Evolutionary conservation across 179 eudicot species (phyloP).

Genomic region (Spergularia azorica): DNA sequence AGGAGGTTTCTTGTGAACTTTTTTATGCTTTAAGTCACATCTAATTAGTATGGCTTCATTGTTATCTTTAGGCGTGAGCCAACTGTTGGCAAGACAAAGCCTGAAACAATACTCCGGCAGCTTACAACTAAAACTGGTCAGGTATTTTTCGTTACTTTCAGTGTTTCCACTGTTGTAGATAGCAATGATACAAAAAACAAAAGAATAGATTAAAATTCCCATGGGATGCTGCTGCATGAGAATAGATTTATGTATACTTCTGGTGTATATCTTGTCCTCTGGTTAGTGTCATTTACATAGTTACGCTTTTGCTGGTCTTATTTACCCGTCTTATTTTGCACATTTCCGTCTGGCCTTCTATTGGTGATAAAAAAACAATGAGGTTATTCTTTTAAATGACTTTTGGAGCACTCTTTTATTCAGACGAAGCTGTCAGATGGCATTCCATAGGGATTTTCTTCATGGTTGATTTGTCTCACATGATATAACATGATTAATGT

Average conservation of each 20-base stretch:
- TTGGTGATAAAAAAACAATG: background rate
- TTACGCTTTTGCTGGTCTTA: background rate
- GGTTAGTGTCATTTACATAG: background rate
- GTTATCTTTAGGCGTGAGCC: slow-evolving; percentile 80
- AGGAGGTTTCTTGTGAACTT: background rate
- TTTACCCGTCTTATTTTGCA: background rate
- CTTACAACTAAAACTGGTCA: slow-evolving; percentile 98
- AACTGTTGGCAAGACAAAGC: slow-evolving; percentile 90
- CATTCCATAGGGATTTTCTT: background rate
- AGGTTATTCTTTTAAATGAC: background rate
- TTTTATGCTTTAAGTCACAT: background rate
- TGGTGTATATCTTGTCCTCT: background rate
- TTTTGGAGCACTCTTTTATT: background rate
- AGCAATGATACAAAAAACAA: background rate
- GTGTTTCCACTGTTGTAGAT: slow-evolving; percentile 7
- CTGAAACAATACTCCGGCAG: slow-evolving; percentile 96
- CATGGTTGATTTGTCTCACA: background rate
- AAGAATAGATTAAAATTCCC: no score
- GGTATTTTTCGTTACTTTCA: slow-evolving; percentile 41
- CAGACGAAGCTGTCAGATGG: background rate
- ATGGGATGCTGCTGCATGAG: slow-evolving; percentile 6
- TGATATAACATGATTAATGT: background rate
- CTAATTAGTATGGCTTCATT: slow-evolving; percentile 15
- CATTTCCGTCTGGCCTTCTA: background rate
- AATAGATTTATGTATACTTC: background rate